Conservation (phyloP, 2,329 filamentous ascomycete genomes). For the Aureobasidium pullulans region DNA sequence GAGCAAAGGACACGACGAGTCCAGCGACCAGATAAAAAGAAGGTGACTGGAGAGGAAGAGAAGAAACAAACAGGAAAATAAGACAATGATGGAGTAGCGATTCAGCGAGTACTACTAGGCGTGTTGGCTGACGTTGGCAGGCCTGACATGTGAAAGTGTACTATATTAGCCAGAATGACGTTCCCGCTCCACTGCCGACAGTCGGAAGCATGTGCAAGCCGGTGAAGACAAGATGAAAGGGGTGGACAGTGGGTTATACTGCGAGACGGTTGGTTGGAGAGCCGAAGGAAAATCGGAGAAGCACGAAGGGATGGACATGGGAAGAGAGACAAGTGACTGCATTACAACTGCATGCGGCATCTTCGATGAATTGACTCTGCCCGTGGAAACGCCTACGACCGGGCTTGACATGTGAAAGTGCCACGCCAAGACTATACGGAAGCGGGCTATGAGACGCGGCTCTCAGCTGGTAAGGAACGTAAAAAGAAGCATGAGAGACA, state of each 20-base stretch:
- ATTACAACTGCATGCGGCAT: slow-evolving; percentile 11
- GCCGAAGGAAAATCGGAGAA: slow-evolving; percentile 11
- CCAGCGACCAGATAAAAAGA: not conserved
- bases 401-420: slow-evolving; percentile 5
- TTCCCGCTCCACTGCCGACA: slow-evolving; percentile 8
- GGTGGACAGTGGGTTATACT: not conserved
- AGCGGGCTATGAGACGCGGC: not conserved
- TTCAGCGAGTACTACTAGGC: slow-evolving; percentile 7
- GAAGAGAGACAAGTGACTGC: slow-evolving; percentile 11
- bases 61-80: slow-evolving; percentile 10
- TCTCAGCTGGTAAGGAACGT: not conserved
- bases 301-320: slow-evolving; percentile 8
- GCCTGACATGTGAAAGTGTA: slow-evolving; percentile 9
- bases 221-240: not conserved
- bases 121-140: slow-evolving; percentile 12
- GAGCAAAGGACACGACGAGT: not conserved
- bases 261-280: slow-evolving; percentile 11
- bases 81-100: slow-evolving; percentile 10
- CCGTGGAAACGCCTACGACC: slow-evolving; percentile 5
- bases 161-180: slow-evolving; percentile 12
- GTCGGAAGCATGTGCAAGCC: slow-evolving; percentile 4
- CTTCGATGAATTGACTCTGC: slow-evolving; percentile 10
- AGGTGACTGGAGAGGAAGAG: not conserved
- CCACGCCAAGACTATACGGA: not conserved
- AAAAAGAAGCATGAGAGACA: not conserved